These are phyloP conservation scores for Naematelia aurantialba DNA, from an alignment of 768 basidiomycete species.

Conservation along the genomic window DNA sequence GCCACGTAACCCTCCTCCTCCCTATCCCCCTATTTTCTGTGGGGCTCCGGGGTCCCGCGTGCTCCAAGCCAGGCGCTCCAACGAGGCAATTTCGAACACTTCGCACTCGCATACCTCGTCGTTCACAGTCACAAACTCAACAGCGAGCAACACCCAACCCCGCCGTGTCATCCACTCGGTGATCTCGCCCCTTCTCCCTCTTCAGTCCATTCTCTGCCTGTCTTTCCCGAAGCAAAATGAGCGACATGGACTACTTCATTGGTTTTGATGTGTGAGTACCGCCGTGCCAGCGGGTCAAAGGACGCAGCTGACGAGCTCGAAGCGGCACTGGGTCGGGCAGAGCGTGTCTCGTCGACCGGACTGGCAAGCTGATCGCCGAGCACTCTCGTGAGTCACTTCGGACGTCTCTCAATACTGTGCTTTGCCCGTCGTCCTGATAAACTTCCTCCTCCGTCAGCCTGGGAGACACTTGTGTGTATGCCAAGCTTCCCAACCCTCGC, in stretches of 20 bases:
- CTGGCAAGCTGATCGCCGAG: slow-evolving; percentile 71
- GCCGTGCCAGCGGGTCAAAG: neutral
- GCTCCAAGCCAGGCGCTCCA: neutral
- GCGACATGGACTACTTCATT: slow-evolving; percentile 50
- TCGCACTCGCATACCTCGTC: too few relatives aligned
- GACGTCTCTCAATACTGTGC: neutral
- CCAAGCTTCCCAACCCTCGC: neutral
- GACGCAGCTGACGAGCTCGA: neutral
- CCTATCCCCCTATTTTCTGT: neutral
- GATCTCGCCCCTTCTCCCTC: too few relatives aligned
- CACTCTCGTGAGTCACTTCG: slow-evolving; percentile 55
- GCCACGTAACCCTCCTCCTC: neutral
- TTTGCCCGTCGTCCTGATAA: neutral
- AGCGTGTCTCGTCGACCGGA: slow-evolving; percentile 68
- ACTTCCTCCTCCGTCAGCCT: neutral
- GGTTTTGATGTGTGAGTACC: slow-evolving; percentile 56
- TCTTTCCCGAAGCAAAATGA: too few relatives aligned
- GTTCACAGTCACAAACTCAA: too few relatives aligned
- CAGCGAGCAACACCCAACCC: too few relatives aligned
- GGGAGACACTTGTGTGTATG: neutral
- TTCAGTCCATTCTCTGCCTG: too few relatives aligned
- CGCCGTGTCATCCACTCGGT: too few relatives aligned
- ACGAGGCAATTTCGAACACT: too few relatives aligned
- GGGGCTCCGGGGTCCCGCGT: neutral
- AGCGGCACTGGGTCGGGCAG: slow-evolving; percentile 93